Evolutionary conservation across 331 rosid genomes (phyloP).

Genomic region (Saraca asoca): DNA sequence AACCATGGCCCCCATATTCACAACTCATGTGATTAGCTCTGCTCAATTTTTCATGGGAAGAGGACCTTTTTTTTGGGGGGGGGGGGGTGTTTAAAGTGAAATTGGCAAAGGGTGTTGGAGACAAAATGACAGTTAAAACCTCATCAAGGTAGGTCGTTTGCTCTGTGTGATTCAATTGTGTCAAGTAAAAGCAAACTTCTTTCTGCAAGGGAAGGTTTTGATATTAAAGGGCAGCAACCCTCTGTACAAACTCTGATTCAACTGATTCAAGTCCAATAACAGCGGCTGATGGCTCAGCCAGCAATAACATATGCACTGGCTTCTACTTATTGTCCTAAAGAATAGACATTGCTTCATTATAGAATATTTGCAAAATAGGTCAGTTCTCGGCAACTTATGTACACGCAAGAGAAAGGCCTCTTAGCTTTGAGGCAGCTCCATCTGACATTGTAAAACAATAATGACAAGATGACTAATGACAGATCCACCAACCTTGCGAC

Average conservation of each 20-base stretch:
- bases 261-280: slow-evolving; percentile 12
- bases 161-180: neutral
- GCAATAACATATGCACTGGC: slow-evolving; percentile 23
- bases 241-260: slow-evolving; percentile 29
- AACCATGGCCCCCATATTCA: too few species aligned
- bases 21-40: too few species aligned
- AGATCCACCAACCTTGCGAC: slow-evolving; percentile 41
- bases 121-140: slow-evolving; percentile 5
- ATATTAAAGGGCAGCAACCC: slow-evolving; percentile 18
- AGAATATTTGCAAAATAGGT: slow-evolving; percentile 4
- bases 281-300: neutral
- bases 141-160: neutral
- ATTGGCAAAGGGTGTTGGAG: too few species aligned
- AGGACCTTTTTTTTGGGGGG: too few species aligned
- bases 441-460: slow-evolving; percentile 26
- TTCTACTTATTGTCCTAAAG: slow-evolving; percentile 24
- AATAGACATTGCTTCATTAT: slow-evolving; percentile 44
- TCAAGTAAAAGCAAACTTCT: neutral
- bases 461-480: slow-evolving; percentile 18
- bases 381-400: slow-evolving; percentile 27
- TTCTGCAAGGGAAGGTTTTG: slow-evolving; percentile 2
- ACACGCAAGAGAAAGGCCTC: slow-evolving; percentile 20
- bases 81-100: too few species aligned
- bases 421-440: slow-evolving; percentile 30
- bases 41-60: too few species aligned